phyloP scores from a whole-genome alignment of 805 yeast species.

The Komagataella kurtzmanii region DNA sequence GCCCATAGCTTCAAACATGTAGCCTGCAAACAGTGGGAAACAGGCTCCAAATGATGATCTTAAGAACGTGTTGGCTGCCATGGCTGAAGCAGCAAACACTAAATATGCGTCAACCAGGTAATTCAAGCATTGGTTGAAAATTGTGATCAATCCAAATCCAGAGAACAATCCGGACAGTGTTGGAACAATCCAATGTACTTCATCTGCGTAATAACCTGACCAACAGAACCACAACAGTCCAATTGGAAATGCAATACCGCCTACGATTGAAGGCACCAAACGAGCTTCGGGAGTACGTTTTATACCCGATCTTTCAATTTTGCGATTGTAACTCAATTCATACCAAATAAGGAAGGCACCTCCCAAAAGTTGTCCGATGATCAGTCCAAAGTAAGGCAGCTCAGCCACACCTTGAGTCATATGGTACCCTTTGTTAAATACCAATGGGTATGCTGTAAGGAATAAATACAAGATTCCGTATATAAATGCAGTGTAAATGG shows the following conservation, averaged over 20 bases:
- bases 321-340: slow-evolving; percentile 39
- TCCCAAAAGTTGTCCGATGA: slow-evolving; percentile 55
- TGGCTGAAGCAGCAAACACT: slow-evolving; percentile 63
- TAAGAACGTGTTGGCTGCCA: slow-evolving; percentile 60
- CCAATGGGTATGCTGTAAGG: slow-evolving; percentile 64
- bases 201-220: slow-evolving; percentile 65
- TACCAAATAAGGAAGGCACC: slow-evolving; percentile 34
- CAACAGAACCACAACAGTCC: slow-evolving; percentile 84
- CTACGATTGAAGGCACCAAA: slow-evolving; percentile 61
- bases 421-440: slow-evolving; percentile 49
- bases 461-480: slow-evolving; percentile 70
- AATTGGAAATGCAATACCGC: slow-evolving; percentile 56
- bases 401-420: slow-evolving; percentile 54
- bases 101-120: slow-evolving; percentile 64
- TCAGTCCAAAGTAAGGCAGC: slow-evolving; percentile 69
- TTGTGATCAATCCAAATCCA: slow-evolving; percentile 55
- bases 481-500: slow-evolving; percentile 64
- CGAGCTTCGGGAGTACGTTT: slow-evolving; percentile 69
- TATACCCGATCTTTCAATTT: slow-evolving; percentile 38
- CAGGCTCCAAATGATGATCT: slow-evolving; percentile 59
- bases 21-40: slow-evolving; percentile 59
- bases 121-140: slow-evolving; percentile 58
- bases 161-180: slow-evolving; percentile 48
- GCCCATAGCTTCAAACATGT: slow-evolving; percentile 59
- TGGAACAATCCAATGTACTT: slow-evolving; percentile 77